Evolutionary conservation across 805 yeast species (phyloP).

Genomic region (Suhomyces canberraensis): DNA sequence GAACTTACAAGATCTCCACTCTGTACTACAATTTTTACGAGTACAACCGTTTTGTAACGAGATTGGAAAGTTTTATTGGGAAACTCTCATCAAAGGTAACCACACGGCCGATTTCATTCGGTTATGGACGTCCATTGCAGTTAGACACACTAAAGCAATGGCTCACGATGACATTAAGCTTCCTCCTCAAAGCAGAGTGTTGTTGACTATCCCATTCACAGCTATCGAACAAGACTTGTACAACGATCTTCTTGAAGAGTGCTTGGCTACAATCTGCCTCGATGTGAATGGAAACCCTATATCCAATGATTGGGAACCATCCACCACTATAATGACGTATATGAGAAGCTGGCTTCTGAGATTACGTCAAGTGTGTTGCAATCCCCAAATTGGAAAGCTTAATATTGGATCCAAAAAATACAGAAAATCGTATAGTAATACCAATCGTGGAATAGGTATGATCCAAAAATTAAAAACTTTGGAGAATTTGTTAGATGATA

Average conservation of each 20-base stretch:
- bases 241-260: slow-evolving; percentile 57
- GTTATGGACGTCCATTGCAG: slow-evolving; percentile 52
- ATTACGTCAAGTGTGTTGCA: slow-evolving; percentile 79
- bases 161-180: slow-evolving; percentile 72
- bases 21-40: slow-evolving; percentile 65
- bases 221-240: slow-evolving; percentile 86
- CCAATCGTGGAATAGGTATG: slow-evolving; percentile 15
- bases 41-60: slow-evolving; percentile 61
- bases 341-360: slow-evolving; percentile 68
- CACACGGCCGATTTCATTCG: slow-evolving; percentile 26
- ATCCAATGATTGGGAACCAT: slow-evolving; percentile 47
- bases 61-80: slow-evolving; percentile 41
- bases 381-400: slow-evolving; percentile 53
- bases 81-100: slow-evolving; percentile 12
- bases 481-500: slow-evolving; percentile 63
- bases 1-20: slow-evolving; percentile 62
- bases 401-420: slow-evolving; percentile 22
- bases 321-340: slow-evolving; percentile 35
- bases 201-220: slow-evolving; percentile 72
- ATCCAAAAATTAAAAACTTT: slow-evolving; percentile 41
- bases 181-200: slow-evolving; percentile 73
- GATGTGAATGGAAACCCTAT: slow-evolving; percentile 51
- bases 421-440: slow-evolving; percentile 14
- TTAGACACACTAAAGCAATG: slow-evolving; percentile 83
- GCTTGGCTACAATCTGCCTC: slow-evolving; percentile 54